A percentile compares a stretch with the other conserved stretches of the same genome.
Conservation (phyloP, 2,329 filamentous ascomycete species). For the Trichoderma arundinaceum region DNA sequence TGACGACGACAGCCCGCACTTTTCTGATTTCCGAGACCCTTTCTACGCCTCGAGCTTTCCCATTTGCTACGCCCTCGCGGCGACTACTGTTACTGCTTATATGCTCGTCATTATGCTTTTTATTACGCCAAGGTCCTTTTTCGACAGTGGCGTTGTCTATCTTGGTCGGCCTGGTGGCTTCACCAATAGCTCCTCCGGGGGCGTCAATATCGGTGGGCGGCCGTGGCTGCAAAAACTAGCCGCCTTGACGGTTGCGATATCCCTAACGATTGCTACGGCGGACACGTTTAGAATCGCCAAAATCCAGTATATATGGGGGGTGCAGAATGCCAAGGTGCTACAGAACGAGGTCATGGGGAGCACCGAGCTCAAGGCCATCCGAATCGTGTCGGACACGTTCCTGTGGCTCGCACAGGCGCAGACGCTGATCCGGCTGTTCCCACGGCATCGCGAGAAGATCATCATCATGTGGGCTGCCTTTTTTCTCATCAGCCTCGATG, state of each 20-base stretch:
- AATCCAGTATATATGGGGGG: constrained; percentile 77
- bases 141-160: constrained; percentile 83
- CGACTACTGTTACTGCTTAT: constrained; percentile 88
- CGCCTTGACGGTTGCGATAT: constrained; percentile 75
- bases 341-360: constrained; percentile 82
- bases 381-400: constrained; percentile 93
- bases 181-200: constrained; percentile 77
- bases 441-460: constrained; percentile 94
- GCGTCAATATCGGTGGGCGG: constrained; percentile 85
- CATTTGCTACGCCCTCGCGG: constrained; percentile 89
- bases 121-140: constrained; percentile 92
- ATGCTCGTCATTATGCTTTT: constrained; percentile 92
- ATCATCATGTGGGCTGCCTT: constrained; percentile 99
- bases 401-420: constrained; percentile 97
- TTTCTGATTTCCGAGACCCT: constrained; percentile 75
- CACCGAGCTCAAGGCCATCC: constrained; percentile 84
- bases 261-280: constrained; percentile 88
- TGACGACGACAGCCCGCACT: constrained; percentile 27
- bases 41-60: constrained; percentile 95
- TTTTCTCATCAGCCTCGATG: constrained; percentile 86
- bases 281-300: constrained; percentile 89
- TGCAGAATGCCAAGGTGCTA: constrained; percentile 77
- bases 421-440: constrained; percentile 92
- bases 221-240: constrained; percentile 92
- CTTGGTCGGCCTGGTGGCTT: constrained; percentile 83